These are phyloP conservation scores for Lactarius sanguifluus DNA, from an alignment of 768 basidiomycete genomes.

Conservation along the genomic window DNA sequence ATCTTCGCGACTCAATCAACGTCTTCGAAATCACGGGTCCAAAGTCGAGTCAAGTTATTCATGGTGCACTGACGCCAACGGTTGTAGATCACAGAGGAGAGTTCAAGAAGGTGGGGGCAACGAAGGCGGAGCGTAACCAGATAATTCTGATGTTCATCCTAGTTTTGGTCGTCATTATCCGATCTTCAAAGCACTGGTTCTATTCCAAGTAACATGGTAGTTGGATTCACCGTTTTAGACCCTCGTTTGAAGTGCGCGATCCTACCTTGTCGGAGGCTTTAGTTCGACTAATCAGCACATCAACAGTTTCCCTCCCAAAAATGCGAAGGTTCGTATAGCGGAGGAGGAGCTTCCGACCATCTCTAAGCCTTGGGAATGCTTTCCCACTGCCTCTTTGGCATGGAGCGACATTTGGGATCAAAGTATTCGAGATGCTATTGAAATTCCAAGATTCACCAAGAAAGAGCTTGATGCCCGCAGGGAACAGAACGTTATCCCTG, in stretches of 20 bases:
- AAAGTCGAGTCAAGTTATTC: constrained; percentile 66
- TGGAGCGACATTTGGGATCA: constrained; percentile 76
- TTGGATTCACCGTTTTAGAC: constrained; percentile 81
- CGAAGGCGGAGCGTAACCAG: not conserved
- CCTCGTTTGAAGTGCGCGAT: constrained; percentile 74
- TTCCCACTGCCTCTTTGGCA: constrained; percentile 61
- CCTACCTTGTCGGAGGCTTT: not conserved
- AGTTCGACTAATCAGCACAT: constrained; percentile 1
- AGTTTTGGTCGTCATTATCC: constrained; percentile 70
- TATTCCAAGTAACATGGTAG: constrained; percentile 69
- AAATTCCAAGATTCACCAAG: constrained; percentile 71
- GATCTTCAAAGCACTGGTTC: constrained; percentile 64
- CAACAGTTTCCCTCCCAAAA: constrained; percentile 80
- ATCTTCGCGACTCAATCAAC: constrained; percentile 69
- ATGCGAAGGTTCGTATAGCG: constrained; percentile 49
- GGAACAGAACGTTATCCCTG: constrained; percentile 77
- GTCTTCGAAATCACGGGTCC: constrained; percentile 91
- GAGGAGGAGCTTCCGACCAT: constrained; percentile 33
- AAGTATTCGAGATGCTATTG: constrained; percentile 47
- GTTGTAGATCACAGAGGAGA: constrained; percentile 47
- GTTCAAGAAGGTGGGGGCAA: constrained; percentile 53
- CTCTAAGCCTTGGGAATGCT: constrained; percentile 39
- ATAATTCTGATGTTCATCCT: constrained; percentile 11
- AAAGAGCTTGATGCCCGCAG: constrained; percentile 84
- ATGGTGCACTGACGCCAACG: constrained; percentile 37